phyloP scores from a whole-genome alignment of 129 eudicot species.

The Pulicaria dysenterica region DNA sequence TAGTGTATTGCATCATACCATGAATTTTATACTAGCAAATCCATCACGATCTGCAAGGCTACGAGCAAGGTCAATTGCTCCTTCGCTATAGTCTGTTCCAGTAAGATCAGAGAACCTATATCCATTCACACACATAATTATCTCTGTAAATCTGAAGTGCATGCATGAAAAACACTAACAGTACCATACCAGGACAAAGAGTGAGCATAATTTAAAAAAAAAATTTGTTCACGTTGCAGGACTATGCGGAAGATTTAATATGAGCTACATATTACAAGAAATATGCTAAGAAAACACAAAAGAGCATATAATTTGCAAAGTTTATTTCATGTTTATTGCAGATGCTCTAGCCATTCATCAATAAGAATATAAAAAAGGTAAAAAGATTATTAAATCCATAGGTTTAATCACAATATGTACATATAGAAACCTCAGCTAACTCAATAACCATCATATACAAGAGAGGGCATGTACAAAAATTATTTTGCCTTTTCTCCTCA shows the following conservation, averaged over 20 bases:
- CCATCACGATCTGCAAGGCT: conserved; percentile 92
- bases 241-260: conserved; percentile 3
- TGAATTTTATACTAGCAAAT: conserved; percentile 59
- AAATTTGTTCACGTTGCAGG: conserved; percentile 1
- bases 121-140: conserved; percentile 24
- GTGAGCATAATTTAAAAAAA: not conserved
- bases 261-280: not conserved
- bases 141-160: conserved; percentile 13
- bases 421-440: not conserved
- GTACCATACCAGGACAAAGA: conserved; percentile 9
- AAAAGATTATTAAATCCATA: not conserved
- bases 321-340: not conserved
- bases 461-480: conserved; percentile 1
- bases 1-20: conserved; percentile 53
- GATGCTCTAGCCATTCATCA: not conserved
- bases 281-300: conserved; percentile 18
- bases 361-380: not conserved
- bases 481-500: not conserved
- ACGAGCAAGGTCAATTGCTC: conserved; percentile 89
- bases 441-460: conserved; percentile 8
- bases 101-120: conserved; percentile 89
- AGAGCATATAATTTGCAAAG: not conserved
- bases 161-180: conserved; percentile 16
- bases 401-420: conserved; percentile 1
- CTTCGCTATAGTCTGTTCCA: conserved; percentile 96